These are phyloP conservation scores for Monilinia aucupariae DNA, from an alignment of 2,329 filamentous ascomycete genomes.

Conservation along the genomic window DNA sequence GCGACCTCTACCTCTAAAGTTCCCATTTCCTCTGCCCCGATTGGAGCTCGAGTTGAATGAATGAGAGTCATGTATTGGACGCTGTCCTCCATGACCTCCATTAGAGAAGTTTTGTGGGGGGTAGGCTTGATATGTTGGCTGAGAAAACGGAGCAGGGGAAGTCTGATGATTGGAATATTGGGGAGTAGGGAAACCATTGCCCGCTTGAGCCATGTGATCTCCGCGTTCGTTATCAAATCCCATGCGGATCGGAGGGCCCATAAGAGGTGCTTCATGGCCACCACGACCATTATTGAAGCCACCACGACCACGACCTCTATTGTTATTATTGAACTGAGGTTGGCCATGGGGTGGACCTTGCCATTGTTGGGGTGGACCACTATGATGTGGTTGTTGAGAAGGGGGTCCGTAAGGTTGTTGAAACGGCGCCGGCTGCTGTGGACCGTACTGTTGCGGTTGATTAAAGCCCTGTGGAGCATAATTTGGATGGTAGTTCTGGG, in stretches of 20 bases:
- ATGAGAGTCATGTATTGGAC: slow-evolving; percentile 35
- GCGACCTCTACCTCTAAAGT: slow-evolving; percentile 36
- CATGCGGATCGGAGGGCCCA: slow-evolving; percentile 52
- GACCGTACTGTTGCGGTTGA: slow-evolving; percentile 34
- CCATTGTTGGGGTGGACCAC: slow-evolving; percentile 37
- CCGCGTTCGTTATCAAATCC: slow-evolving; percentile 48
- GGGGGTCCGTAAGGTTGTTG: slow-evolving; percentile 37
- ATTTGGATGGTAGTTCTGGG: slow-evolving; percentile 54
- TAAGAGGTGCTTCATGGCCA: slow-evolving; percentile 40
- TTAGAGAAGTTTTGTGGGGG: slow-evolving; percentile 36
- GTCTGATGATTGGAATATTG: slow-evolving; percentile 36
- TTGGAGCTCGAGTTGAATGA: slow-evolving; percentile 37
- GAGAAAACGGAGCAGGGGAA: slow-evolving; percentile 32
- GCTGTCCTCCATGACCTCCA: slow-evolving; percentile 28
- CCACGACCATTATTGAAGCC: slow-evolving; percentile 41
- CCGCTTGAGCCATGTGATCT: slow-evolving; percentile 40
- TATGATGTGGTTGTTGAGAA: slow-evolving; percentile 28
- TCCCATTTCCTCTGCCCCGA: slow-evolving; percentile 39
- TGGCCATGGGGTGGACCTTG: slow-evolving; percentile 39
- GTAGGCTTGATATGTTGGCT: slow-evolving; percentile 38
- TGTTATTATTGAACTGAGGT: slow-evolving; percentile 36
- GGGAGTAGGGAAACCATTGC: slow-evolving; percentile 39
- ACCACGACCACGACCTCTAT: slow-evolving; percentile 34
- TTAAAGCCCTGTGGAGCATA: slow-evolving; percentile 53
- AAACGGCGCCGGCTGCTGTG: slow-evolving; percentile 34